A percentile compares a stretch with the other conserved stretches of the same genome.
phyloP scores from a whole-genome alignment of 305 asterid genomes.

The Withania somnifera region DNA sequence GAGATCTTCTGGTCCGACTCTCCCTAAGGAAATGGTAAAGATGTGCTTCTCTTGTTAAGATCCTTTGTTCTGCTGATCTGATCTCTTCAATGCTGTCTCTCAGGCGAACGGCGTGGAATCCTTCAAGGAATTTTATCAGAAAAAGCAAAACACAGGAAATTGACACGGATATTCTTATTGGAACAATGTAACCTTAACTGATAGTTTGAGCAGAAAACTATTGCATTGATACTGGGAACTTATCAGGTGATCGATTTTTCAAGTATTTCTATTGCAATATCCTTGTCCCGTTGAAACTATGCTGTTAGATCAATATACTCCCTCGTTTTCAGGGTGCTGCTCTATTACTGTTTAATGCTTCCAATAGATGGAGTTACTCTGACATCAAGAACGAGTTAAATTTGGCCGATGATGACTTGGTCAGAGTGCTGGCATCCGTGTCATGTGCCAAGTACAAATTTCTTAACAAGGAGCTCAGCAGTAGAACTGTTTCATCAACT shows the following conservation, averaged over 20 bases:
- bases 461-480: slow-evolving; percentile 34
- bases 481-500: slow-evolving; percentile 20
- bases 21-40: slow-evolving; percentile 40
- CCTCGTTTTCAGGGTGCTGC: slow-evolving; percentile 31
- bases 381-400: slow-evolving; percentile 36
- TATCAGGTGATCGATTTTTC: slow-evolving; percentile 27
- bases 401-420: slow-evolving; percentile 39
- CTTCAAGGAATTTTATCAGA: slow-evolving; percentile 35
- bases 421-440: slow-evolving; percentile 39
- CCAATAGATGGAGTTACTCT: slow-evolving; percentile 32
- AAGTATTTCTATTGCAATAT: background rate
- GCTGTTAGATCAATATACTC: background rate
- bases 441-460: slow-evolving; percentile 52
- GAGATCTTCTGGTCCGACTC: slow-evolving; percentile 32
- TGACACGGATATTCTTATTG: slow-evolving; percentile 43
- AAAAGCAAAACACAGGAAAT: slow-evolving; percentile 34
- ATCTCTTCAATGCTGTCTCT: background rate
- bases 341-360: slow-evolving; percentile 35
- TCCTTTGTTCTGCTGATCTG: background rate
- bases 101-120: slow-evolving; percentile 52
- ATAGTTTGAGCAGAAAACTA: slow-evolving; percentile 30
- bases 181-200: slow-evolving; percentile 39
- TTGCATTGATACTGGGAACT: slow-evolving; percentile 35
- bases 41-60: background rate
- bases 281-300: background rate